Evolutionary conservation across 495 filamentous ascomycete species (phyloP).

Genomic region (Aspergillus haitiensis): DNA sequence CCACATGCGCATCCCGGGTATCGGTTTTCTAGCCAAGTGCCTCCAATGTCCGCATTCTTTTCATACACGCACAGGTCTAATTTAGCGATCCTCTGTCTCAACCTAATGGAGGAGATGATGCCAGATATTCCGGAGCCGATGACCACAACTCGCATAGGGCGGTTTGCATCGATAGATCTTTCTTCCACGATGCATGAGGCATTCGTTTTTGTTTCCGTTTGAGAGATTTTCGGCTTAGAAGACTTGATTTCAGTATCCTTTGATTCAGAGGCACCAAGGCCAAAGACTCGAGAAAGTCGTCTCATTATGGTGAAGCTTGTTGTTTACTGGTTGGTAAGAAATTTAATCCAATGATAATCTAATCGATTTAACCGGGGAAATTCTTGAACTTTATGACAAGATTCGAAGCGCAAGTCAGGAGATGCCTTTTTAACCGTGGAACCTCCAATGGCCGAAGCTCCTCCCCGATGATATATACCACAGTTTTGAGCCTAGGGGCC

Average conservation of each 20-base stretch:
- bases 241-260: not conserved
- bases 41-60: slow-evolving; percentile 72
- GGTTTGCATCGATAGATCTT: slow-evolving; percentile 57
- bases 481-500: not conserved
- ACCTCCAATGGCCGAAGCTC: not conserved
- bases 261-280: slow-evolving; percentile 4
- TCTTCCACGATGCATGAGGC: slow-evolving; percentile 34
- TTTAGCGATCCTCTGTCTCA: slow-evolving; percentile 57
- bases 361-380: not conserved
- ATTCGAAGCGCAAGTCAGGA: no score
- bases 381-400: not conserved
- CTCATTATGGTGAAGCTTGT: slow-evolving; percentile 9
- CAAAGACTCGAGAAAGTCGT: slow-evolving; percentile 11
- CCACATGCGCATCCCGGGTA: slow-evolving; percentile 67
- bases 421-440: not conserved
- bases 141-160: slow-evolving; percentile 57
- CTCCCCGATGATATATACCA: not conserved
- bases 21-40: slow-evolving; percentile 71
- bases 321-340: not conserved
- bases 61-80: slow-evolving; percentile 71
- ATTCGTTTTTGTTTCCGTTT: not conserved
- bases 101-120: slow-evolving; percentile 59
- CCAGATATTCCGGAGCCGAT: slow-evolving; percentile 69
- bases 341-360: not conserved
- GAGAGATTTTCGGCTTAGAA: not conserved